Base-by-base conservation (phyloP, 345 rosid species). In the Ricinus communis region DNA sequence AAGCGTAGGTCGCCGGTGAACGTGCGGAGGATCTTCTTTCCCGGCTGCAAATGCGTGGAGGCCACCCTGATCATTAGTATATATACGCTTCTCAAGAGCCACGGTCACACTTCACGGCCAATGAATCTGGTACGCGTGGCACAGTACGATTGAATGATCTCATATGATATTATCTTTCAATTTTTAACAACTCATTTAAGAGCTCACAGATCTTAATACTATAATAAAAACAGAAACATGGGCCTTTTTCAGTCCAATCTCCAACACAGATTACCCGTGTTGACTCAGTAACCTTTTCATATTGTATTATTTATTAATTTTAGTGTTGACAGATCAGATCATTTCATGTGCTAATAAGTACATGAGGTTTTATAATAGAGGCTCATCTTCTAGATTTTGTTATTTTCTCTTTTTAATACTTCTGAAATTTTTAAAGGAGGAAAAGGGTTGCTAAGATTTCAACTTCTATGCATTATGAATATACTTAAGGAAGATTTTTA, bases 1-100 rank as follows among this genome's bases (percentile, higher is more conserved):
- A 76, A 74, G 79, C 31, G 49, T 62, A 47, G 58, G 53, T 59
- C 54, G 76, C 76, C 79, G 62, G 78, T 9, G 71, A 78, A 80
- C 78, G 67, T 66, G 83, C 28, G 45, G 41, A 7, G 75, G 84
- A 82, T 82, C 88, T 76, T 64, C 81, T 82, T 85, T 68, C 28
- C 79, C 77, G 83, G 83, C 84, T 73, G 60, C 71, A 65, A 76
- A 46, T 66, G 68, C 78, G 84, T 56, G 0, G 63, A 68, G 41
- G 56, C 15, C 65, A 43, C 49, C 30, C 0, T 0, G 7, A 31
- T 25, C 2, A 13, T 33, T 33, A 33, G 38, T 33, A 33, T 33
- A 6, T 9, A 5, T 58, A 47, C 71, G 25, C 49, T n/a, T 54
- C 43, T 21, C 52, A 69, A 27, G 41, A 62, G 41, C 41, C n/a